Conservation (phyloP, 2,329 filamentous ascomycete species). For the Monilinia fructigena region DNA sequence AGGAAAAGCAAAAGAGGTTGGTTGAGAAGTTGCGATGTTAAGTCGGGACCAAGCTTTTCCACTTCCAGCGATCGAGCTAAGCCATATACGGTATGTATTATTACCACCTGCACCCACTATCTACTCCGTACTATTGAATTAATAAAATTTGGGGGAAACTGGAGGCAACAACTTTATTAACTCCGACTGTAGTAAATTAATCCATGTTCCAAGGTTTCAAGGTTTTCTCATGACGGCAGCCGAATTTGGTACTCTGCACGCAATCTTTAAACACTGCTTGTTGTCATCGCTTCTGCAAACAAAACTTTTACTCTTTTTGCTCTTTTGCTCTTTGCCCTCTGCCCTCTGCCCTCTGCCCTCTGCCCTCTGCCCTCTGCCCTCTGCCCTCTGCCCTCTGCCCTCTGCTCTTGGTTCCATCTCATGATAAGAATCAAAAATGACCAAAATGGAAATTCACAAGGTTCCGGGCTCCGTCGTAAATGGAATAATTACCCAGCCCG, state of each 20-base stretch:
- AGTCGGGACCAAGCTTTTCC: conserved; percentile 13
- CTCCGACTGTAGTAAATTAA: too few relatives aligned
- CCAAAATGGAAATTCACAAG: neutral
- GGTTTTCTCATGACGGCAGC: conserved; percentile 2
- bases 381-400: too few relatives aligned
- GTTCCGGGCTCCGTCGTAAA: neutral
- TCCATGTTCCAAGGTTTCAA: too few relatives aligned
- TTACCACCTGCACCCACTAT: too few relatives aligned
- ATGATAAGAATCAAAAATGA: neutral
- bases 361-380: too few relatives aligned
- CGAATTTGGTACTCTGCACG: neutral
- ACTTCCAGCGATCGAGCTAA: neutral
- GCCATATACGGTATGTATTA: neutral
- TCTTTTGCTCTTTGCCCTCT: too few relatives aligned
- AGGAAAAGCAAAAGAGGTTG: neutral
- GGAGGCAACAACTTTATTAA: neutral
- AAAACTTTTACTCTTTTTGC: neutral
- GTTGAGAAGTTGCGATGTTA: neutral
- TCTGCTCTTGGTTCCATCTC: neutral
- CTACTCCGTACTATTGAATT: neutral
- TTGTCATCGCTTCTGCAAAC: conserved; percentile 8
- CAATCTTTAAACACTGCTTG: neutral
- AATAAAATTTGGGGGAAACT: neutral
- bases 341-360: too few relatives aligned
- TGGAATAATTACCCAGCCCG: neutral